These are phyloP conservation scores for Chionographis japonica DNA, from an alignment of 106 monocot species.

Conservation along the genomic window DNA sequence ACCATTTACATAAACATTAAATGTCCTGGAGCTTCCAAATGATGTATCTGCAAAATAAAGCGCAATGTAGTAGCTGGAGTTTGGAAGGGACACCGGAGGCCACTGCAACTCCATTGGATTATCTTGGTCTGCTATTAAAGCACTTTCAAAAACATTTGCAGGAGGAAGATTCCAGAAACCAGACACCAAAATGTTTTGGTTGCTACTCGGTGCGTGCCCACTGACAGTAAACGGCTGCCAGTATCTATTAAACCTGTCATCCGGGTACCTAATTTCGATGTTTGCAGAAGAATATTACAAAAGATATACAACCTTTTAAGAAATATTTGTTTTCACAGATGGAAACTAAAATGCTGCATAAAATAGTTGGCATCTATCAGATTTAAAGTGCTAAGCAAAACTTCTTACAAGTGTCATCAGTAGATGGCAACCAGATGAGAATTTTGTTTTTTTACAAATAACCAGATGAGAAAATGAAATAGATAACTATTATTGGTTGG, in stretches of 20 bases:
- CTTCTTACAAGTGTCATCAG: too few species aligned
- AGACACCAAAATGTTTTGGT: constrained; percentile 41
- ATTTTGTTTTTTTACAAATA: too few species aligned
- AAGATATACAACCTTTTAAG: too few species aligned
- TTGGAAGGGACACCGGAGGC: constrained; percentile 62
- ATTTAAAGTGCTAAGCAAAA: too few species aligned
- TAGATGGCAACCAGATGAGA: too few species aligned
- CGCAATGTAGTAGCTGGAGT: constrained; percentile 72
- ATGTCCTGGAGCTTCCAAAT: constrained; percentile 25
- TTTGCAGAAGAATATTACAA: too few species aligned
- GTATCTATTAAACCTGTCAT: constrained; percentile 74
- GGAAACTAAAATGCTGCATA: too few species aligned
- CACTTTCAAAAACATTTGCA: constrained; percentile 51
- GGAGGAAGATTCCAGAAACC: constrained; percentile 92
- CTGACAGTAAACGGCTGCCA: constrained; percentile 66
- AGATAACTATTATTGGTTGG: too few species aligned
- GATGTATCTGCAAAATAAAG: constrained; percentile 80
- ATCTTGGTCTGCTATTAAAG: constrained; percentile 35
- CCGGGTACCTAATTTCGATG: constrained; percentile 60
- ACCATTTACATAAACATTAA: constrained; percentile 70
- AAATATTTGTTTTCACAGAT: too few species aligned
- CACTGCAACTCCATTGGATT: constrained; percentile 61
- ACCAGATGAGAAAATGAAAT: too few species aligned
- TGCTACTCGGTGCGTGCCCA: constrained; percentile 11
- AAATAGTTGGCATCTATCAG: too few species aligned